Evolutionary conservation across 345 rosid genomes (phyloP).

Genomic region (Corchorus capsularis): DNA sequence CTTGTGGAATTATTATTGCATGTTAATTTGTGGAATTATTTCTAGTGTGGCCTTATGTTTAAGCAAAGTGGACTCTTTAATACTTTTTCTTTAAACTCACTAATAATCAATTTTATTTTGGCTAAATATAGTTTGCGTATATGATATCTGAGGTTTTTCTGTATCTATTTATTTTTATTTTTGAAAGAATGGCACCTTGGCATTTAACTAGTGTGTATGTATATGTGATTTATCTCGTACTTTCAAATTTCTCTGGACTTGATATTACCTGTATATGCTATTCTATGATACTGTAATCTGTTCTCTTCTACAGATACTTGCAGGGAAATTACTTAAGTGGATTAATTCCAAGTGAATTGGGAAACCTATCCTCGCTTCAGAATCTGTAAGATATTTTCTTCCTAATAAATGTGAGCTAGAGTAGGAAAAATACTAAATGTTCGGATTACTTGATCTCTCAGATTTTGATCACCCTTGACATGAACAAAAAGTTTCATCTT

Average conservation of each 20-base stretch:
- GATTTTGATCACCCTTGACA: too few species aligned
- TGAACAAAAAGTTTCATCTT: too few species aligned
- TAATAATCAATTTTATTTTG: neutral
- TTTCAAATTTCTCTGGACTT: neutral
- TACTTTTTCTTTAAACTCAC: neutral
- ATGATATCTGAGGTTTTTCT: neutral
- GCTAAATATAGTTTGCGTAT: neutral
- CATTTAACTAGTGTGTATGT: neutral
- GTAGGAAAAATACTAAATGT: neutral
- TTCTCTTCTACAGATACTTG: constrained; percentile 61
- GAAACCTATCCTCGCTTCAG: constrained; percentile 66
- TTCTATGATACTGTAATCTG: neutral
- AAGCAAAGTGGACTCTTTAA: neutral
- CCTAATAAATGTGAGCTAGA: constrained; percentile 1
- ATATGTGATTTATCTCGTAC: constrained; percentile 26
- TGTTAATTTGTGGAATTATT: neutral
- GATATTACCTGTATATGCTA: neutral
- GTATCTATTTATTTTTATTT: neutral
- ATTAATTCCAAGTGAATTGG: constrained; percentile 74
- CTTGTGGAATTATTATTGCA: neutral
- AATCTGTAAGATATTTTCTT: constrained; percentile 58
- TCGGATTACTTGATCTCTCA: neutral
- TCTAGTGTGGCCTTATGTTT: neutral
- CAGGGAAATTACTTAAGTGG: constrained; percentile 91
- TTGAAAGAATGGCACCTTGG: neutral